Evolutionary conservation across 805 yeast genomes (phyloP), one percentile per base, ranked within the genome.

Genomic region (Candida khao-thaluensis): DNA sequence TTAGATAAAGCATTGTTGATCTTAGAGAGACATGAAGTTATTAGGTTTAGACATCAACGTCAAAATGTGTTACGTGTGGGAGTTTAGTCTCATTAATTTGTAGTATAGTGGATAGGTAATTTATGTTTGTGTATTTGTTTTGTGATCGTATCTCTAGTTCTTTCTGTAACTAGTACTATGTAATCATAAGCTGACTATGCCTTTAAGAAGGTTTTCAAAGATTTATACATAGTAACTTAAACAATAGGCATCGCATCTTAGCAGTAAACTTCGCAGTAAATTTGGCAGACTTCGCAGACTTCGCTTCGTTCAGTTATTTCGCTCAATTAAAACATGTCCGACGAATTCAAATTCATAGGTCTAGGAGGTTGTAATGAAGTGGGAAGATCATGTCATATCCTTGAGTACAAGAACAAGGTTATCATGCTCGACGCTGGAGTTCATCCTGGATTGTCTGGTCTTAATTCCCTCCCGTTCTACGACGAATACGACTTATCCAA

Each of bases 341-440:
- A 64, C 37, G 57, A 57, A 48, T 69, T 69, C 54, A 78, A 77
- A 57, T 93, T 93, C 66, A 78, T 85, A 44, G 90, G 95, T 17
- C 74, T 93, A 5, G 99, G 99, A 6, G 99, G 98, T n/a, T 95
- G 98, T 47, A 87, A 85, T 51, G 99, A 93, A 59, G 99, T 93
- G 5, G 99, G 99, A 3, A 68, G 99, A 43, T 87, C 96, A 23
- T 91, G 98, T 56, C 99, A 93, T 56, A 81, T 93, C 30, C 70
- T 93, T 22, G 90, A 85, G 50, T 93, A 84, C 64, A 89, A 88
- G 57, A 96, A 95, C 42, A 91, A 93, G 56, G 90, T 91, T 4
- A 82, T 93, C 35, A 93, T 93, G 99, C 54, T 93, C 36, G 99
- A 93, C 64, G 96, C 99, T 1, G 99, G 99, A 37, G 88, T 93